Evolutionary conservation across 2,329 filamentous ascomycete genomes (phyloP).

Genomic region (Aureobasidium sp.): DNA sequence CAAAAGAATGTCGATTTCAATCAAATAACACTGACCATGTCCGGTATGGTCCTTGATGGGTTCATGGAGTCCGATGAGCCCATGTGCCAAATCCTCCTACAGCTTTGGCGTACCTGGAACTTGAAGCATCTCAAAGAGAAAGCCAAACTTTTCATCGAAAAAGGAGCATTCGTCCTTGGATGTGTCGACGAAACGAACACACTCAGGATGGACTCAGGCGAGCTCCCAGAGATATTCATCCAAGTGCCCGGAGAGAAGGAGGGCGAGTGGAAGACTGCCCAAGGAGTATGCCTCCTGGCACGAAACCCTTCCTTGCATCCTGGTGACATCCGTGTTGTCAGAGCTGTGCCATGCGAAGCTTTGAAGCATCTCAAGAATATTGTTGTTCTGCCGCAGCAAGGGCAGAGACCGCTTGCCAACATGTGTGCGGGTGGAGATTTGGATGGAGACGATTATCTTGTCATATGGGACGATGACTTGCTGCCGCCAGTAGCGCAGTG

Average conservation of each 20-base stretch:
- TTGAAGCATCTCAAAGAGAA: constrained; percentile 90
- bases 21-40: constrained; percentile 64
- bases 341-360: constrained; percentile 65
- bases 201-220: constrained; percentile 43
- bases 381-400: constrained; percentile 75
- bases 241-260: constrained; percentile 55
- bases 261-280: constrained; percentile 30
- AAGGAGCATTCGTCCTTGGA: constrained; percentile 81
- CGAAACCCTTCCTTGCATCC: constrained; percentile 91
- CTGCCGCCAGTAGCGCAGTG: constrained; percentile 52
- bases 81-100: constrained; percentile 69
- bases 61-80: constrained; percentile 71
- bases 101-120: constrained; percentile 81
- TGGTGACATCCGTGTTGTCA: constrained; percentile 81
- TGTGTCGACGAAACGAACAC: constrained; percentile 77
- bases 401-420: constrained; percentile 75
- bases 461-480: constrained; percentile 78
- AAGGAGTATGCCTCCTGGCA: constrained; percentile 72
- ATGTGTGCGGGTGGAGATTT: constrained; percentile 97
- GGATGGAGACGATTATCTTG: constrained; percentile 90
- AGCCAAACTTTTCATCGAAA: constrained; percentile 68
- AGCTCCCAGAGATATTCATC: constrained; percentile 79
- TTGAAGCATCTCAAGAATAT: constrained; percentile 73
- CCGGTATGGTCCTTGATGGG: constrained; percentile 66
- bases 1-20: constrained; percentile 76